phyloP scores from a whole-genome alignment of 1,284 basidiomycete genomes.

The Thelephora terrestris region DNA sequence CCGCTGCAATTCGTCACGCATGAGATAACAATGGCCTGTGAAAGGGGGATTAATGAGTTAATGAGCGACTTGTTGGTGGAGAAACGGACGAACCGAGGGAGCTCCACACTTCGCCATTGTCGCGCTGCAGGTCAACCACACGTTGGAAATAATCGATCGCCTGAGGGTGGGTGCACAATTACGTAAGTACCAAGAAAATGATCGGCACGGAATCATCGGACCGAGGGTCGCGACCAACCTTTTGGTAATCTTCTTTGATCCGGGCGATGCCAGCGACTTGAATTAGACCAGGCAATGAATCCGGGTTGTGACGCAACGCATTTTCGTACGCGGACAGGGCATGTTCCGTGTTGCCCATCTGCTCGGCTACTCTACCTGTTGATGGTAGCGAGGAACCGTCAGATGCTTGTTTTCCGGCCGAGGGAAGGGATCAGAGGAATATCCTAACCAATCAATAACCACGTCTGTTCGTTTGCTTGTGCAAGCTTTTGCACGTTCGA shows the following conservation, averaged over 20 bases:
- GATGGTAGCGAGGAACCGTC: conserved; percentile 16
- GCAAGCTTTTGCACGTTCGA: conserved; percentile 64
- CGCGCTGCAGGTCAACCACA: conserved; percentile 79
- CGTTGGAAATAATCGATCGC: conserved; percentile 94
- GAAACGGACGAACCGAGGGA: conserved; percentile 57
- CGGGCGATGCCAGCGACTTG: conserved; percentile 86
- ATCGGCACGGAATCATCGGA: conserved; percentile 7
- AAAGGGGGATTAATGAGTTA: conserved; percentile 5
- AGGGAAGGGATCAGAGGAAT: conserved; percentile 9
- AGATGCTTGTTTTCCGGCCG: conserved; percentile 1
- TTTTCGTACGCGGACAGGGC: conserved; percentile 87
- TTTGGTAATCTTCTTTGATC: conserved; percentile 81
- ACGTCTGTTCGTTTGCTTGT: conserved; percentile 83
- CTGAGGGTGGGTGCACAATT: conserved; percentile 31
- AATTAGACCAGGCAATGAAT: conserved; percentile 79
- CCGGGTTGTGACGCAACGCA: conserved; percentile 85
- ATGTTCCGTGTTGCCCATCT: conserved; percentile 84
- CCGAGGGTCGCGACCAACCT: conserved; percentile 35
- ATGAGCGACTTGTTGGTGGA: conserved; percentile 3
- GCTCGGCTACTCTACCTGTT: conserved; percentile 80
- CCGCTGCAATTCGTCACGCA: conserved; percentile 99
- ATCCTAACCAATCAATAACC: conserved; percentile 76
- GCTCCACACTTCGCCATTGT: conserved; percentile 93
- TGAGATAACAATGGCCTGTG: conserved; percentile 90
- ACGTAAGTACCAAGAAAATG: conserved; percentile 5